Evolutionary conservation across 495 filamentous ascomycete genomes (phyloP).

Genomic region (Clavariopsis aquatica): DNA sequence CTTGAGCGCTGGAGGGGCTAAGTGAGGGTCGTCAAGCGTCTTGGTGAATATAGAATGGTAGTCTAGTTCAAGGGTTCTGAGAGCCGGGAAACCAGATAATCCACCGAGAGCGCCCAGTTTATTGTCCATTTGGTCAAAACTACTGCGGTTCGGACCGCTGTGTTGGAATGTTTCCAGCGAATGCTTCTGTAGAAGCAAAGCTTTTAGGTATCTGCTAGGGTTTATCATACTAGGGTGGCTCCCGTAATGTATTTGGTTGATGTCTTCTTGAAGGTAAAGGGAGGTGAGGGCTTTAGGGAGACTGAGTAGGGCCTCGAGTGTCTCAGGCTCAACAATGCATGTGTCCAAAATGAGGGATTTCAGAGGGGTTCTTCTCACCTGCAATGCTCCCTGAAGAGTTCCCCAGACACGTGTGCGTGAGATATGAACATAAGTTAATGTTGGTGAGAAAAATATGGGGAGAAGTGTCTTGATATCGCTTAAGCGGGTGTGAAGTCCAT

Average conservation of each 20-base stretch:
- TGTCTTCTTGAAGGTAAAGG: conserved; percentile 2
- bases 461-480: neutral
- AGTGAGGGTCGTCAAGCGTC: neutral
- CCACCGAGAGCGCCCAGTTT: neutral
- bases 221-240: neutral
- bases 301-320: neutral
- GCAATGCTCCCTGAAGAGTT: neutral
- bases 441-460: neutral
- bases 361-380: neutral
- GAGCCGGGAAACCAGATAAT: neutral
- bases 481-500: neutral
- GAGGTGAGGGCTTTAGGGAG: neutral
- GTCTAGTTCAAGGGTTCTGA: neutral
- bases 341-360: neutral
- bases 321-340: neutral
- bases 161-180: conserved; percentile 4
- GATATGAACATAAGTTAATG: neutral
- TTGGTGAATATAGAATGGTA: neutral
- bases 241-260: neutral
- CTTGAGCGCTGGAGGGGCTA: neutral
- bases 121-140: neutral
- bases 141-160: neutral
- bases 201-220: neutral
- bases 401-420: neutral
- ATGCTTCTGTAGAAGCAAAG: neutral